A percentile compares a stretch with the other conserved stretches of the same genome.
These are phyloP conservation scores for Emiliania huxleyi DNA, from an alignment of 78 protist species.

Conservation along the genomic window DNA sequence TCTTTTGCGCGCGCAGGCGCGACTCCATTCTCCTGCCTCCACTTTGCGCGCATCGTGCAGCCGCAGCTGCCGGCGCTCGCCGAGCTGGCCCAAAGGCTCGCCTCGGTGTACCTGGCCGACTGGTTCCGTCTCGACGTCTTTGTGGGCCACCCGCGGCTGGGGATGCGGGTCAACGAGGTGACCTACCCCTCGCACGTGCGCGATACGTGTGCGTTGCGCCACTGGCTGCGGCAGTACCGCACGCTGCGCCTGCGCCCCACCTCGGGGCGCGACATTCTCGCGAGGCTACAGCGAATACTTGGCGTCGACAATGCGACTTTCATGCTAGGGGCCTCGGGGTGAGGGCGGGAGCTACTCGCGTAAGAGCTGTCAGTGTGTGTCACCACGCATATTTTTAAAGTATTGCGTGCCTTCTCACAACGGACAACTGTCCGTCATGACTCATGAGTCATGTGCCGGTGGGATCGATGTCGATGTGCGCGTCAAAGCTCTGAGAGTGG, in stretches of 20 bases:
- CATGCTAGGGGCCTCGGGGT: too few species aligned
- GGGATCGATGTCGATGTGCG: too few species aligned
- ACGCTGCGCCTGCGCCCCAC: neutral
- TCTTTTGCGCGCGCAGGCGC: too few species aligned
- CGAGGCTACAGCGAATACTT: neutral
- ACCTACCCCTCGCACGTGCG: neutral
- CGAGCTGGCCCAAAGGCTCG: neutral
- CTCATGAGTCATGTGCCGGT: too few species aligned
- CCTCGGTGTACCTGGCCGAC: neutral
- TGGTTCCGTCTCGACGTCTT: constrained; percentile 11
- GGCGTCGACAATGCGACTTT: neutral
- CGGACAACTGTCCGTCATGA: too few species aligned
- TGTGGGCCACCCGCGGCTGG: neutral
- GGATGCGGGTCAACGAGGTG: neutral
- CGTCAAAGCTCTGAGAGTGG: too few species aligned
- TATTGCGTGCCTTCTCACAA: too few species aligned
- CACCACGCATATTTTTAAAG: too few species aligned
- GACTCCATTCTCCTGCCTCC: neutral
- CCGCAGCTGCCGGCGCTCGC: neutral
- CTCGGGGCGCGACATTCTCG: neutral
- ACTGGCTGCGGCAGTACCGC: neutral
- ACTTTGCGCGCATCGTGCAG: neutral
- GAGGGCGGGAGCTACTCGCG: too few species aligned
- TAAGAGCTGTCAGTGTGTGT: too few species aligned
- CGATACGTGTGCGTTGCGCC: neutral